Base-by-base conservation (phyloP, 495 filamentous ascomycete species). In the Xylaria longipes region DNA sequence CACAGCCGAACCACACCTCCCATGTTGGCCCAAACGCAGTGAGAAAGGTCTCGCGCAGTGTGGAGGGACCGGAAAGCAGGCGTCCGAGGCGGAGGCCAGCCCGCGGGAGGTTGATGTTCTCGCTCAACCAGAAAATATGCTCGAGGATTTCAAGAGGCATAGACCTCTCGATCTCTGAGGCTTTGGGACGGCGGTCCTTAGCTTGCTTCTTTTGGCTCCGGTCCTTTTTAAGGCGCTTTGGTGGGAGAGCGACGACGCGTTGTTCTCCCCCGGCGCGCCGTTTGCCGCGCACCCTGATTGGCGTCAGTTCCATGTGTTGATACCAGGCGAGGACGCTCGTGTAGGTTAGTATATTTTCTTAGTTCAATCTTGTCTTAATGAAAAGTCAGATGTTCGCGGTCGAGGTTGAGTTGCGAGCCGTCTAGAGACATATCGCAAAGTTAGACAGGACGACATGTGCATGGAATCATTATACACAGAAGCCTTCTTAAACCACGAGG, bases 81-180 rank as follows among this genome's bases (percentile, higher is more conserved):
- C 72, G 66, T 22, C 83, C 82, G 31, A 85, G 71, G 48, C 74
- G 76, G 31, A 70, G 79, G 64, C 79, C 82, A 50, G 77, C 76
- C 25, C 74, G 76, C 1, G 82, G 71, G 8, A 85, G 73, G 68
- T 82, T 78, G 63, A 79, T 25, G 57, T 85, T 84, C 65, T 75
- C 75, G 15, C 81, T 84, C 33, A 79, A 56, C 73, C 75, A 71
- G 25, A 83, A 78, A 68, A 85, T 84, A 3, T 48, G 75, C 73
- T 84, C 82, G n/a, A 85, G 76, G 22, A 85, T 74, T 69, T 85
- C 83, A 37, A 77, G 58, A 1, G 83, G 83, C 14, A 85, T 70
- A 37, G 54, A 61, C 57, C 62, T 72, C 75, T 84, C 82, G 6
- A 85, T 73, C 22, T 60, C 60, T 0, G 81, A 80, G 0, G 76